A percentile compares a stretch with the other conserved stretches of the same genome.
These are phyloP conservation scores for Dactylellina sp. DNA, from an alignment of 2,329 filamentous ascomycete species.

Conservation along the genomic window DNA sequence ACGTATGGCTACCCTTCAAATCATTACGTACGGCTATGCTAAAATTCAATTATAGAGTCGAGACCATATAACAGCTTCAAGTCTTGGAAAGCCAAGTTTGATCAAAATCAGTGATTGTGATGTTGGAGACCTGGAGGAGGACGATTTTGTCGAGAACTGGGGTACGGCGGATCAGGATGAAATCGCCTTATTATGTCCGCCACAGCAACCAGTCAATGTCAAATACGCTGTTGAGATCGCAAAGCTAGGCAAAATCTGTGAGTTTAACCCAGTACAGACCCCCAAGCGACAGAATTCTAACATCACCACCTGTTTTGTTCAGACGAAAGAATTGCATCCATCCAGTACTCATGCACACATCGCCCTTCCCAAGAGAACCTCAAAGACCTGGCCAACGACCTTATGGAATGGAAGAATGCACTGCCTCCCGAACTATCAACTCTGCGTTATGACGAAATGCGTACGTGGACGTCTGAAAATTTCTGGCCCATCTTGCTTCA, in stretches of 20 bases:
- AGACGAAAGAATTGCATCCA: slow-evolving; percentile 51
- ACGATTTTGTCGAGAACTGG: slow-evolving; percentile 53
- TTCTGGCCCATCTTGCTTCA: slow-evolving; percentile 54
- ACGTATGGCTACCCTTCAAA: slow-evolving; percentile 26
- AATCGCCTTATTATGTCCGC: slow-evolving; percentile 32
- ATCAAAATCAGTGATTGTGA: slow-evolving; percentile 47
- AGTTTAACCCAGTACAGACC: background rate
- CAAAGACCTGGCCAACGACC: slow-evolving; percentile 35
- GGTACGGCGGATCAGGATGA: slow-evolving; percentile 23
- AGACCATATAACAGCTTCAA: slow-evolving; percentile 56
- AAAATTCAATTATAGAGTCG: slow-evolving; percentile 31
- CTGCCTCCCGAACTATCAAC: slow-evolving; percentile 48
- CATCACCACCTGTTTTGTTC: background rate
- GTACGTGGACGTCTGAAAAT: slow-evolving; percentile 50
- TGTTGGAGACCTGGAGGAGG: slow-evolving; percentile 44
- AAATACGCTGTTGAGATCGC: slow-evolving; percentile 52
- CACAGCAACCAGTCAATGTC: slow-evolving; percentile 38
- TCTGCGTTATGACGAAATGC: slow-evolving; percentile 52
- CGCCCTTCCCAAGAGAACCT: slow-evolving; percentile 37
- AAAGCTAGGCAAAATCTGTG: slow-evolving; percentile 49
- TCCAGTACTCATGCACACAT: slow-evolving; percentile 52
- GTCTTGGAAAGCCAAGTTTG: slow-evolving; percentile 50
- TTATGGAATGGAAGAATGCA: slow-evolving; percentile 43
- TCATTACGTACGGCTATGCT: background rate
- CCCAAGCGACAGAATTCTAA: background rate